phyloP scores from a whole-genome alignment of 1,139 yeast genomes.

The Pichia sp. region DNA sequence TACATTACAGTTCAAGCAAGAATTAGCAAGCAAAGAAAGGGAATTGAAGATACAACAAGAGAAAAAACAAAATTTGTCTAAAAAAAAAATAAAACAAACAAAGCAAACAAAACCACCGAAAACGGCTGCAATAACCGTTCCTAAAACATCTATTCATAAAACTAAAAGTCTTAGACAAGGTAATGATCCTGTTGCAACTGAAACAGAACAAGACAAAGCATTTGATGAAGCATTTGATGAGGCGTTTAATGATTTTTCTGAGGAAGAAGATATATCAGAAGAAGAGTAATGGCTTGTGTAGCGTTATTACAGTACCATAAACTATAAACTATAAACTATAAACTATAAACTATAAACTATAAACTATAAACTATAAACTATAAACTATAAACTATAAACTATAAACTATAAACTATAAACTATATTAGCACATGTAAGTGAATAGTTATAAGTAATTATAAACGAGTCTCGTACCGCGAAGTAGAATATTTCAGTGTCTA shows the following conservation, averaged over 20 bases:
- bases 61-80: not conserved
- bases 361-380: too few species aligned
- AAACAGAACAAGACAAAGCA: slow-evolving; percentile 14
- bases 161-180: not conserved
- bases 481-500: not conserved
- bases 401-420: too few species aligned
- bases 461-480: not conserved
- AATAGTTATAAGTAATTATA: too few species aligned
- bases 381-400: too few species aligned
- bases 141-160: not conserved
- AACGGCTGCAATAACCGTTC: not conserved
- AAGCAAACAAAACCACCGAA: not conserved
- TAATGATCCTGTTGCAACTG: not conserved
- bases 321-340: too few species aligned
- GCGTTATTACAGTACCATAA: not conserved
- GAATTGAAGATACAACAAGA: not conserved
- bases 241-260: slow-evolving; percentile 22
- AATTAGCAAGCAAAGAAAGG: not conserved
- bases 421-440: not conserved
- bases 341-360: too few species aligned
- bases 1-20: not conserved
- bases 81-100: not conserved
- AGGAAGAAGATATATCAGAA: slow-evolving; percentile 24
- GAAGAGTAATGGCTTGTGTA: slow-evolving; percentile 16
- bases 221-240: slow-evolving; percentile 22